Conservation (phyloP, 345 rosid genomes). For the Hibiscus mutabilis region DNA sequence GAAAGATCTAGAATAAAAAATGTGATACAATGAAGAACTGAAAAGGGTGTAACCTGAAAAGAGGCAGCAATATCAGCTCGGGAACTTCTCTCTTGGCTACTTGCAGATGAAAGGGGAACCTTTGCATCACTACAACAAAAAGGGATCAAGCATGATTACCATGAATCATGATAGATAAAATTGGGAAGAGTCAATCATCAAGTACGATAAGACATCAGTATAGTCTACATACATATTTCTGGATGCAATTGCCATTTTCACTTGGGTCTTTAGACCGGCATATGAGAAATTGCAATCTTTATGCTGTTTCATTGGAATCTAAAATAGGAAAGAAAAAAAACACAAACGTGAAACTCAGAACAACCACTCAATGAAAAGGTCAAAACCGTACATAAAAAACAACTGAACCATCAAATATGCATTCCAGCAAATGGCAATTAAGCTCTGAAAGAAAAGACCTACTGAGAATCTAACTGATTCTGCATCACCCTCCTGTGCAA, state of each 20-base stretch:
- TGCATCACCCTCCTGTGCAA: slow-evolving; percentile 84
- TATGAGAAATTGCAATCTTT: slow-evolving; percentile 91
- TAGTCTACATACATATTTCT: slow-evolving; percentile 54
- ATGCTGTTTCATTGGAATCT: slow-evolving; percentile 88
- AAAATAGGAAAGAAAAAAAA: slow-evolving; percentile 6
- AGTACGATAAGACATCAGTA: background rate
- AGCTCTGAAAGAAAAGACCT: slow-evolving; percentile 17
- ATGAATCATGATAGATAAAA: background rate
- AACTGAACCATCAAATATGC: background rate
- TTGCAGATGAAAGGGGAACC: slow-evolving; percentile 61
- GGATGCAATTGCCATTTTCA: slow-evolving; percentile 78
- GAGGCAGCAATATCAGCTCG: slow-evolving; percentile 96
- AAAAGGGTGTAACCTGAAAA: slow-evolving; percentile 56
- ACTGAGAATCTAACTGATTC: slow-evolving; percentile 69
- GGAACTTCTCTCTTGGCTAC: slow-evolving; percentile 57
- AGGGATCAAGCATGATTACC: background rate
- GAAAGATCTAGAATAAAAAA: background rate
- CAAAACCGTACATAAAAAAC: background rate
- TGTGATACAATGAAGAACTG: background rate
- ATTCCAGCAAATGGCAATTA: slow-evolving; percentile 7
- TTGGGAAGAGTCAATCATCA: slow-evolving; percentile 1
- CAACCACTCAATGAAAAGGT: background rate
- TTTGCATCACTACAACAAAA: slow-evolving; percentile 40
- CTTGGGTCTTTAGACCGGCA: slow-evolving; percentile 98
- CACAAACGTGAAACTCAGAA: slow-evolving; percentile 11